Percentiles rank a stretch among this genome's conserved stretches.
Conservation (phyloP, 2,329 filamentous ascomycete genomes). For the Pseudogymnoascus sp. region DNA sequence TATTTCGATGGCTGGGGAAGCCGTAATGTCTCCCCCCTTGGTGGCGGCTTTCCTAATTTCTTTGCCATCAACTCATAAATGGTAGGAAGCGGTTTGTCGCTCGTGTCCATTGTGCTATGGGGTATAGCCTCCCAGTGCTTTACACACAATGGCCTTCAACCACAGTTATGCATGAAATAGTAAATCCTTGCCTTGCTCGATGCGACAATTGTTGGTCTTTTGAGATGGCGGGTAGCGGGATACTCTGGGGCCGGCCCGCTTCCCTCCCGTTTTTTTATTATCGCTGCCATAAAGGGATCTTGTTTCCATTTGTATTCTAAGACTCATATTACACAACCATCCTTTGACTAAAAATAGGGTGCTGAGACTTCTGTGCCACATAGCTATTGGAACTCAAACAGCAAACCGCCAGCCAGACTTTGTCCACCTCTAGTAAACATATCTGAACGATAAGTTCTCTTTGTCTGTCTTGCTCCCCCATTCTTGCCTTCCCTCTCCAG, state of each 20-base stretch:
- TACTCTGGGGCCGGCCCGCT: neutral
- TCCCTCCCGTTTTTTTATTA: neutral
- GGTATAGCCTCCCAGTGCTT: neutral
- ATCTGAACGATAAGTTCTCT: constrained; percentile 28
- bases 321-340: neutral
- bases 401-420: neutral
- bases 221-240: neutral
- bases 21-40: neutral
- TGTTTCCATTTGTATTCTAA: neutral
- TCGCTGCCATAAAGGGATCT: neutral
- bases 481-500: constrained; percentile 26
- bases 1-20: neutral
- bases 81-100: too few species aligned
- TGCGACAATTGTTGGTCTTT: neutral
- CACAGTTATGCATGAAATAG: neutral
- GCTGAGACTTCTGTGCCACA: neutral
- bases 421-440: constrained; percentile 12
- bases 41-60: neutral
- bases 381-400: neutral
- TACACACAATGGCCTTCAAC: neutral
- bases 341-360: too few species aligned
- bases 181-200: neutral
- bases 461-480: constrained; percentile 24
- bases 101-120: neutral
- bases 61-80: neutral